Evolutionary conservation across 305 asterid genomes (phyloP), one percentile per base, ranked within the genome.

Genomic region (Fraxinus angustifolia): DNA sequence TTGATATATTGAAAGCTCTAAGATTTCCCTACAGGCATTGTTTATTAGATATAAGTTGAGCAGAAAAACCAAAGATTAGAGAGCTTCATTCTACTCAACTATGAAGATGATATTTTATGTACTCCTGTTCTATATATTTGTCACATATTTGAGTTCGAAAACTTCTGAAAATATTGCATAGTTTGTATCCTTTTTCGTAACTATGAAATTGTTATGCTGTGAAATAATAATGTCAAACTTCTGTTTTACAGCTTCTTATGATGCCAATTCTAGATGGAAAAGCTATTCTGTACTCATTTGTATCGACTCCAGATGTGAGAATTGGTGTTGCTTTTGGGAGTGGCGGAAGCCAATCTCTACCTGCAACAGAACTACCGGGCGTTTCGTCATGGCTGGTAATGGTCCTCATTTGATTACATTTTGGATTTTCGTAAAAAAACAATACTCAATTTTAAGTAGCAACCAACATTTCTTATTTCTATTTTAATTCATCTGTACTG

Each of bases 361-460:
- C 99, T 48, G 99, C 97, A 68, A 96, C 98, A 14, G 99, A 96
- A 90, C 91, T 94, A 65, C 99, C 99, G 0, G 98, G 97, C 56
- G 98, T 96, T 82, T 93, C 98, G 75, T 95, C 99, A 58, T 96
- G 98, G 98, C 96, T 96, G 97, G 99, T 94, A 92, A 58, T 21
- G 85, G 0, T 78, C 56, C 75, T 45, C 68, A 33, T 67, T 78
- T 30, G 4, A 70, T 12, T 70, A 19, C 28, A 77, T 34, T 38
- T 28, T 73, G 33, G 3, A 68, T 68, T 70, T 70, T 70, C 12
- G 3, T 31, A 23, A 62, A 62, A 62, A 62, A 31, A 62, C 31
- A 21, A 62, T 62, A 58, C 7, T 62, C 34, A 8, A 5, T 62
- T 21, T 62, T 23, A 23, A 23, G 2, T 62, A 70, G 75, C 38